These are phyloP conservation scores for Erigeron philadelphicus DNA, from an alignment of 140 eudicot species.

Conservation along the genomic window DNA sequence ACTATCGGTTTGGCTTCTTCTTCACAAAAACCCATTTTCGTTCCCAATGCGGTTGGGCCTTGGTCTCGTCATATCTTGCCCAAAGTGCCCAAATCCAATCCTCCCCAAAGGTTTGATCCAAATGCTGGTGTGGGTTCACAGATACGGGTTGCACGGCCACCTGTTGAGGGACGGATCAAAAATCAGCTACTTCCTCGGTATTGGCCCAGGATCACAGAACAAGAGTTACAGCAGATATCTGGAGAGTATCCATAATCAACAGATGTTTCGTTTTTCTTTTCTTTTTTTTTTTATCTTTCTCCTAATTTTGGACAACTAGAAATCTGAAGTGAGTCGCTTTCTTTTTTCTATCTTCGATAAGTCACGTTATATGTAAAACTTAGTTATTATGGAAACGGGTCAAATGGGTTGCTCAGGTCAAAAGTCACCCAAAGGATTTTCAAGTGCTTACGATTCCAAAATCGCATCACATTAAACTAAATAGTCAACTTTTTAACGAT, in stretches of 20 bases:
- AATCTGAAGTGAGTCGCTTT: neutral
- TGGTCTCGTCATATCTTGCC: conserved; percentile 61
- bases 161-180: conserved; percentile 84
- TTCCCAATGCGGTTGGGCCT: conserved; percentile 32
- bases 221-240: conserved; percentile 92
- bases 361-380: neutral
- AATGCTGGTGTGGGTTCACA: conserved; percentile 44
- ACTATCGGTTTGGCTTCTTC: conserved; percentile 63
- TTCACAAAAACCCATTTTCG: conserved; percentile 33
- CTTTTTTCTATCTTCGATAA: neutral
- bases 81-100: conserved; percentile 51
- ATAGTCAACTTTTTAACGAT: too few species aligned
- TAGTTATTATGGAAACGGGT: neutral
- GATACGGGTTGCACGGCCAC: conserved; percentile 84
- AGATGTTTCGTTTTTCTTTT: neutral
- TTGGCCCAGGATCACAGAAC: conserved; percentile 98
- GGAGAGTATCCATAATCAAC: conserved; percentile 83
- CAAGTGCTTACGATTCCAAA: neutral
- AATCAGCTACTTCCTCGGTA: conserved; percentile 95
- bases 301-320: too few species aligned
- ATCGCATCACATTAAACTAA: too few species aligned
- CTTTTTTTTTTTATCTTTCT: neutral
- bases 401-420: neutral
- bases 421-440: neutral
- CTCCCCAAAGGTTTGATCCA: conserved; percentile 47